Evolutionary conservation across 371 early-diverging fungal genomes (phyloP).

Genomic region (Mortierella polycephala): DNA sequence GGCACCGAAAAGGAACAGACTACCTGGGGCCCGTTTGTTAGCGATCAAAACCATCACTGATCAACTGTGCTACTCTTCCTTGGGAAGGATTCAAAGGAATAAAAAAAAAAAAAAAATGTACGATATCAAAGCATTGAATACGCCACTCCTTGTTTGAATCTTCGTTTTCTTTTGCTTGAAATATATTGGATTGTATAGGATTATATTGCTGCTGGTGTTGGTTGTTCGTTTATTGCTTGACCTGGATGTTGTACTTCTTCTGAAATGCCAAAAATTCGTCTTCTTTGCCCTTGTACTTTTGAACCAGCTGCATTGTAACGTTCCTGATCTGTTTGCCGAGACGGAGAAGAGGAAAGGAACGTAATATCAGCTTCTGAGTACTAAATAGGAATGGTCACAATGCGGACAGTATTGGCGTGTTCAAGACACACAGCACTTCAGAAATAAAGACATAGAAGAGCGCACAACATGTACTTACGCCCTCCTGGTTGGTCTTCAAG

Average conservation of each 20-base stretch:
- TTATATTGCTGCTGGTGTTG: background rate
- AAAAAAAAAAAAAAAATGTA: background rate
- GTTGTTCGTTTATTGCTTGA: constrained; percentile 59
- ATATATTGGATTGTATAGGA: no score
- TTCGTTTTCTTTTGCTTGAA: background rate
- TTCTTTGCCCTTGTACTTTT: constrained; percentile 89
- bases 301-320: constrained; percentile 79
- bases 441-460: background rate
- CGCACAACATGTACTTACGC: constrained; percentile 63
- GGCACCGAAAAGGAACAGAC: no score
- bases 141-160: no score
- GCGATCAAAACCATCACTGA: no score
- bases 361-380: background rate
- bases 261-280: constrained; percentile 89
- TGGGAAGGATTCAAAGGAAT: background rate
- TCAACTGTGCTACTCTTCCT: no score
- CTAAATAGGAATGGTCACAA: background rate
- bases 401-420: background rate
- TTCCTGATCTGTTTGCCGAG: constrained; percentile 68
- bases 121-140: background rate
- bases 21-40: no score
- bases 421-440: background rate
- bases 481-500: constrained; percentile 86
- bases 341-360: constrained; percentile 2
- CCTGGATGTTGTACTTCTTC: constrained; percentile 82